A percentile compares a stretch with the other conserved stretches of the same genome.
Conservation (phyloP, 2,329 filamentous ascomycete genomes). For the Colletotrichum salicis region DNA sequence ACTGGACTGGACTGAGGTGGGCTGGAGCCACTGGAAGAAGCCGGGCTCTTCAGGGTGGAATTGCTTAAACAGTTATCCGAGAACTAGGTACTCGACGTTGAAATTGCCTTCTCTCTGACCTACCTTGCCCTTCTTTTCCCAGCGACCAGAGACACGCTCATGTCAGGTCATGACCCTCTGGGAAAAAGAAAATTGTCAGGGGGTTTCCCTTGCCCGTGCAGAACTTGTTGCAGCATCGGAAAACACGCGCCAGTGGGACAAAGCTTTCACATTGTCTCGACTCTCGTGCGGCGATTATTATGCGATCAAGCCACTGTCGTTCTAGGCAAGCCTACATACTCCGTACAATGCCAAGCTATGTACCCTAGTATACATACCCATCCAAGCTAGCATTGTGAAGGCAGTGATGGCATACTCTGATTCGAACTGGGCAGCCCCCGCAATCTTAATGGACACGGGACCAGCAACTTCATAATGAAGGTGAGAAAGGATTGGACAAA, state of each 20-base stretch:
- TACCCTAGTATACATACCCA: background rate
- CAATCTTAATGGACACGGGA: background rate
- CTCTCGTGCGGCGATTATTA: constrained; percentile 10
- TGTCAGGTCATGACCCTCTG: constrained; percentile 9
- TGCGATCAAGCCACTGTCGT: constrained; percentile 10
- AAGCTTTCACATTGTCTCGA: constrained; percentile 7
- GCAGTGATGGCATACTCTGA: background rate
- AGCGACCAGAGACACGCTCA: constrained; percentile 5
- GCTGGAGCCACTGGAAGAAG: no score
- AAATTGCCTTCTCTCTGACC: constrained; percentile 4
- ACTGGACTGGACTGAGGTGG: background rate
- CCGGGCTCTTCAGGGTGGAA: background rate
- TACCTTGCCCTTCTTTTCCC: background rate
- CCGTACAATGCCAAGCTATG: background rate
- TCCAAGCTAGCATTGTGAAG: background rate
- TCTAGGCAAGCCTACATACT: background rate
- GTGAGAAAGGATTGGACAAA: background rate
- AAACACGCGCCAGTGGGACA: constrained; percentile 8
- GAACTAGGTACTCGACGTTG: constrained; percentile 24
- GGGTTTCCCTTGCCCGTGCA: constrained; percentile 9
- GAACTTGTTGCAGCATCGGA: constrained; percentile 9
- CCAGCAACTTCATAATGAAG: background rate
- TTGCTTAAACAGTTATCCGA: constrained; percentile 7
- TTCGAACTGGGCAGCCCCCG: background rate
- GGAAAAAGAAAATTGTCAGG: background rate